Evolutionary conservation across 495 filamentous ascomycete genomes (phyloP).

Genomic region (Trichoderma asperelloides): DNA sequence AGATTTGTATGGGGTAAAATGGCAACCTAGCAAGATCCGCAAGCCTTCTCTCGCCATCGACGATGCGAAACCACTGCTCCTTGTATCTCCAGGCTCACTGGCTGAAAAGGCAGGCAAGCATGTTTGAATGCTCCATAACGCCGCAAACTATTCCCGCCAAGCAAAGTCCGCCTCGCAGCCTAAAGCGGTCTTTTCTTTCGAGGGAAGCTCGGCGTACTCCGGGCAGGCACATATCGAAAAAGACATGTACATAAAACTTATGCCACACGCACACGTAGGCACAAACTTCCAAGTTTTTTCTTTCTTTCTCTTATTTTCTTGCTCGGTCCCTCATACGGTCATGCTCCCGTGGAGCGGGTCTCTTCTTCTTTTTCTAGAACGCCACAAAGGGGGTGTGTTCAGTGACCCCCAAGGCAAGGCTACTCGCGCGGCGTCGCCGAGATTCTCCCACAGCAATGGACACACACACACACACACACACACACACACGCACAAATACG

Average conservation of each 20-base stretch:
- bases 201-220: neutral
- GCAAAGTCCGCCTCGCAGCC: neutral
- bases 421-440: conserved; percentile 2
- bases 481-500: neutral
- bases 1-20: no score
- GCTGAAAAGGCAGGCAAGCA: neutral
- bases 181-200: neutral
- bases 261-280: neutral
- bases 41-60: no score
- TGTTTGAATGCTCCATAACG: neutral
- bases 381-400: neutral
- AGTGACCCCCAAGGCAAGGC: neutral
- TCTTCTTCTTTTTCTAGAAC: neutral
- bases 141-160: neutral
- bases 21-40: no score
- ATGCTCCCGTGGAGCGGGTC: neutral
- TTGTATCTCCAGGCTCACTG: neutral
- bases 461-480: neutral
- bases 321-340: neutral
- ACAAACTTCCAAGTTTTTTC: neutral
- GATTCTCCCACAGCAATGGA: neutral
- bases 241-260: neutral
- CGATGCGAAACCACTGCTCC: neutral
- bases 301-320: no score
- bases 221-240: neutral